phyloP scores from a whole-genome alignment of 1,284 basidiomycete genomes.

The Fistulinella cinereoalba region DNA sequence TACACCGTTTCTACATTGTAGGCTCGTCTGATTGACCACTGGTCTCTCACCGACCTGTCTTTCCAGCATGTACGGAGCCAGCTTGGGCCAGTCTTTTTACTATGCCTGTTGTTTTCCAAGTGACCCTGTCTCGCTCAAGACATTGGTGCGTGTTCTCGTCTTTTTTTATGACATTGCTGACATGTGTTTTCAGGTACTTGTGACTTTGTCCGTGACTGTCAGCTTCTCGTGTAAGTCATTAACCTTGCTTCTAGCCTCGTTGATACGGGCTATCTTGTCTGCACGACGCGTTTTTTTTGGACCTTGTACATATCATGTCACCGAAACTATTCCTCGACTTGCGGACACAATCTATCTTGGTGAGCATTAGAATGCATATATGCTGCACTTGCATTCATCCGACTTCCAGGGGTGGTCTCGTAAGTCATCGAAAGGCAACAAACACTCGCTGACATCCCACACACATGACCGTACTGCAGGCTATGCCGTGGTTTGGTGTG shows the following conservation, averaged over 20 bases:
- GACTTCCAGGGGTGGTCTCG: constrained; percentile 5
- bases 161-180: neutral
- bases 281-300: constrained; percentile 1
- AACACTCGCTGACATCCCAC: neutral
- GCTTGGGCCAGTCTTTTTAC: constrained; percentile 12
- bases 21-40: neutral
- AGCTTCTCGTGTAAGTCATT: neutral
- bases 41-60: neutral
- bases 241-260: neutral
- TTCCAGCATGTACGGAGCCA: constrained; percentile 10
- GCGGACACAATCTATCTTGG: constrained; percentile 2
- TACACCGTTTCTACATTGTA: constrained; percentile 6
- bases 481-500: constrained; percentile 6
- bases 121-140: constrained; percentile 3
- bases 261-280: constrained; percentile 4
- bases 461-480: neutral
- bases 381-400: neutral
- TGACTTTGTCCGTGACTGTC: neutral
- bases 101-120: constrained; percentile 12
- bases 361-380: neutral
- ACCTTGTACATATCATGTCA: neutral
- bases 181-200: constrained; percentile 5
- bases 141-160: constrained; percentile 3
- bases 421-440: neutral
- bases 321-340: neutral